Base-by-base conservation (phyloP, 2,329 filamentous ascomycete genomes). In the Fusarium neocosmosporiellum region DNA sequence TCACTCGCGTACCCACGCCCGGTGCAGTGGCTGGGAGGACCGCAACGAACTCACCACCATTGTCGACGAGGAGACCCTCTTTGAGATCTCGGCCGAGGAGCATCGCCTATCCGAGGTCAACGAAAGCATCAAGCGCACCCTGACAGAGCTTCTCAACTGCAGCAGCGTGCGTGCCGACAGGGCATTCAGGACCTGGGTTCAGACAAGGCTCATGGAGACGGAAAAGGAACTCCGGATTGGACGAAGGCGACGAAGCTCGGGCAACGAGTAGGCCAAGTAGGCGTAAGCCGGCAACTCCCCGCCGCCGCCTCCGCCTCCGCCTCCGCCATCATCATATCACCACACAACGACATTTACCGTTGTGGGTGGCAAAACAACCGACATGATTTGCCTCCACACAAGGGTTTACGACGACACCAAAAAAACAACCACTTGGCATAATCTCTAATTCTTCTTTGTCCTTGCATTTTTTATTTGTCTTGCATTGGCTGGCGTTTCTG, bases 71-170 rank as follows among this genome's bases (percentile, higher is more conserved):
- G 81, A 84, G 61, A 84, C 85, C 8, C 77, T 87, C 24, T 82
- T 82, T 68, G 85, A 87, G 75, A 85, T 89, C 71, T 86, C 84
- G 1, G 81, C 82, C 20, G 87, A 88, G 76, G 87, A 89, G 77
- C 84, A 86, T 71, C 87, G 85, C 68, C 83, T 90, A 13, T 88
- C 83, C 59, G 84, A 86, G 69, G 86, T 90, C 79, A 89, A 89
- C 79, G 88, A 90, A 80, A 85, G 86, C 74, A 88, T 91, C 82
- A 91, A 91, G 82, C 85, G 88, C 34, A 86, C 88, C 3, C 78
- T 91, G 73, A 91, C 88, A 7, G 88, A 90, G 78, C 84, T 91
- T 16, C 85, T 91, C 75, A 91, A 90, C 80, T 90, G 88, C 80
- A 86, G 88, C 27, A 81, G 85, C 39, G 87, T 89, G 18, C 86